phyloP scores from a whole-genome alignment of 805 yeast genomes.

The Myxozyma sirexii region DNA sequence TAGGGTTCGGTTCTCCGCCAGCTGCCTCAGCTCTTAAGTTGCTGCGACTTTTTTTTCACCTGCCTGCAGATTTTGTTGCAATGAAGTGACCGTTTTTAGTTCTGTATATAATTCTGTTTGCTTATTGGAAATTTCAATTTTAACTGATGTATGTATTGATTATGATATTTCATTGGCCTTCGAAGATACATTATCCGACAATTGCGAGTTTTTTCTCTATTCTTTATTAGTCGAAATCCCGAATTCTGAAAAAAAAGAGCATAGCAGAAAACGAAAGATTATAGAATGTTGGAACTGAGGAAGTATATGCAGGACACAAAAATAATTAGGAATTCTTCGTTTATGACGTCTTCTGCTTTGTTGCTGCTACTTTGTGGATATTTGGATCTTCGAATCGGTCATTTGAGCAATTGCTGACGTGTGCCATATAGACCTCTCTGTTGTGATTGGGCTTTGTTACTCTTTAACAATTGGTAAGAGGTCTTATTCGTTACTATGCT shows the following conservation, averaged over 20 bases:
- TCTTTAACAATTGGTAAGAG: background rate
- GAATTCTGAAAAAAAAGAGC: background rate
- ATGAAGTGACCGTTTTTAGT: too few relatives aligned
- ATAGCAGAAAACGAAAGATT: slow-evolving; percentile 17
- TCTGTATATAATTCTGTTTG: too few relatives aligned
- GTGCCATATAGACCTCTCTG: background rate
- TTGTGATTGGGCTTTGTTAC: too few relatives aligned
- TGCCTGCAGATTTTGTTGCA: too few relatives aligned
- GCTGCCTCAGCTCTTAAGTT: too few relatives aligned
- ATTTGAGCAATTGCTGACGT: background rate
- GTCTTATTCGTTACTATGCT: background rate
- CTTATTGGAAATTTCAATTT: too few relatives aligned
- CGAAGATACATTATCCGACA: too few relatives aligned
- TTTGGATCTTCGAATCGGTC: background rate
- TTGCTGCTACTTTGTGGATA: background rate
- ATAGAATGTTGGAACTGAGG: slow-evolving; percentile 58
- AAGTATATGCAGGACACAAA: slow-evolving; percentile 74
- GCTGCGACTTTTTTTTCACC: too few relatives aligned
- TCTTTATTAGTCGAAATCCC: background rate
- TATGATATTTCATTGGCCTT: too few relatives aligned
- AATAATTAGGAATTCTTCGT: slow-evolving; percentile 72
- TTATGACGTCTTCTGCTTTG: slow-evolving; percentile 51
- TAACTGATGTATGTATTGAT: too few relatives aligned
- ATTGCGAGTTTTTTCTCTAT: too few relatives aligned
- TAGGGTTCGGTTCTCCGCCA: too few relatives aligned